Percentiles rank a stretch among this genome's conserved stretches.
Conservation (phyloP, 768 basidiomycete species). For the Pleurotus giganteus region DNA sequence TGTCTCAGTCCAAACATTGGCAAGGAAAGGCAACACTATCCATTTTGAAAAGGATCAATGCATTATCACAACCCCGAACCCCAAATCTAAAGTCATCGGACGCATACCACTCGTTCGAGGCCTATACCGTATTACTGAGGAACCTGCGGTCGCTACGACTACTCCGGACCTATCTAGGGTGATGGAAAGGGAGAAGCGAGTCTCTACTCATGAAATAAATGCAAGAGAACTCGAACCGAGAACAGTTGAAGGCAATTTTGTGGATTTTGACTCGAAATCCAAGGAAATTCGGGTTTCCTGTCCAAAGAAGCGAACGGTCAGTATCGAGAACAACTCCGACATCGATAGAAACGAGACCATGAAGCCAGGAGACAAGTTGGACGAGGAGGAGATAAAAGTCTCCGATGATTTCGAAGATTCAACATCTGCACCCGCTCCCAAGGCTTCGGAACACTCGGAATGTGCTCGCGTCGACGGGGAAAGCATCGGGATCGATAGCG, state of each 20-base stretch:
- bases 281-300: slow-evolving; percentile 29
- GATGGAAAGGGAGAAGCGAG: slow-evolving; percentile 5
- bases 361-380: slow-evolving; percentile 17
- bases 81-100: slow-evolving; percentile 14
- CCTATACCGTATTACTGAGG: slow-evolving; percentile 19
- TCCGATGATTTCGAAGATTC: neutral
- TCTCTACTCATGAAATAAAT: slow-evolving; percentile 3
- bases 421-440: neutral
- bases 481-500: neutral
- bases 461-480: no score
- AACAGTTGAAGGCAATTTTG: slow-evolving; percentile 16
- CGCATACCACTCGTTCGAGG: slow-evolving; percentile 21
- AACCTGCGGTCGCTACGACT: neutral
- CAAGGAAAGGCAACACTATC: slow-evolving; percentile 14
- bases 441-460: neutral
- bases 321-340: slow-evolving; percentile 24
- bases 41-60: slow-evolving; percentile 13
- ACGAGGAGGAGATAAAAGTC: slow-evolving; percentile 27
- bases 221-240: slow-evolving; percentile 20
- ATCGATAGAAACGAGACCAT: slow-evolving; percentile 19
- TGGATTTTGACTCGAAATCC: slow-evolving; percentile 23
- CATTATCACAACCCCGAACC: slow-evolving; percentile 14
- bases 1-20: slow-evolving; percentile 22
- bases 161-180: neutral
- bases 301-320: slow-evolving; percentile 20